These are phyloP conservation scores for Eimeria necatrix DNA, from an alignment of 169 alveolate species.

Conservation along the genomic window DNA sequence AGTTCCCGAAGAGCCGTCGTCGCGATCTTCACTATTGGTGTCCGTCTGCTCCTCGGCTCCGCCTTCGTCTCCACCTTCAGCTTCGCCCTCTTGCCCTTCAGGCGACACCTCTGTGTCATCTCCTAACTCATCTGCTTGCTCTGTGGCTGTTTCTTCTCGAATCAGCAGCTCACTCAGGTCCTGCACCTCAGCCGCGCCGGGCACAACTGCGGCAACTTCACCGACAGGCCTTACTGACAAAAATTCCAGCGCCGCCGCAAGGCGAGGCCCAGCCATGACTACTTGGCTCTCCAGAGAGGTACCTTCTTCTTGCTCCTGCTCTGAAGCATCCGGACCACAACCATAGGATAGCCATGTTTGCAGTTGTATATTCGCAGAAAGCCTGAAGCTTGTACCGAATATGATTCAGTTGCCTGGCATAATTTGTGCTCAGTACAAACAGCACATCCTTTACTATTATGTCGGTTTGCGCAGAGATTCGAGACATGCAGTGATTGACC, in stretches of 20 bases:
- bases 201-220: slow-evolving; percentile 65
- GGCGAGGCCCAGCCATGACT: slow-evolving; percentile 68
- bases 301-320: slow-evolving; percentile 15
- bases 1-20: background rate
- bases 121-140: background rate
- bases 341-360: background rate
- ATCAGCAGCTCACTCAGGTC: slow-evolving; percentile 46
- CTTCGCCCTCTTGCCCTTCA: background rate
- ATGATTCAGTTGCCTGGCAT: too few species aligned
- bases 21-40: background rate
- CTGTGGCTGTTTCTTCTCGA: background rate
- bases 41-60: background rate
- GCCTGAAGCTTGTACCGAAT: too few species aligned
- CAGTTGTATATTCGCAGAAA: background rate
- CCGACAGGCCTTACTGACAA: slow-evolving; percentile 49
- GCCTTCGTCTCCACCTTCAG: background rate
- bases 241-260: slow-evolving; percentile 58
- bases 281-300: slow-evolving; percentile 49
- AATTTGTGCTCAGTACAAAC: too few species aligned
- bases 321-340: slow-evolving; percentile 5
- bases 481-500: too few species aligned
- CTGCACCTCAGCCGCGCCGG: slow-evolving; percentile 50
- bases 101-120: background rate
- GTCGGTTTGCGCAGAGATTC: too few species aligned
- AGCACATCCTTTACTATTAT: too few species aligned